Base-by-base conservation (phyloP, 2,329 filamentous ascomycete species). In the Alternaria alternata region DNA sequence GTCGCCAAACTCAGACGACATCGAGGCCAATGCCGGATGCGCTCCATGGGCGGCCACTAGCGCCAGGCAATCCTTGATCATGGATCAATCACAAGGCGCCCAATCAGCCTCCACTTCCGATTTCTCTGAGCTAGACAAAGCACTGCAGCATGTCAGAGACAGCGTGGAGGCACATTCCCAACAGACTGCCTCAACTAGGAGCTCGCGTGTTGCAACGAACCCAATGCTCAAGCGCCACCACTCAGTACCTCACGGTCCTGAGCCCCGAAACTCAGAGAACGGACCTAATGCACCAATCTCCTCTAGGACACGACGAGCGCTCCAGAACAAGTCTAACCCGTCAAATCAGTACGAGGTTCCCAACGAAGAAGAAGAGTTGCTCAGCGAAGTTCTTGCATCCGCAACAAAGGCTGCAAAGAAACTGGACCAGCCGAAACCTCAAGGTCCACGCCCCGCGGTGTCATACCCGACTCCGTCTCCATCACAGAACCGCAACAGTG, bases 281-380 rank as follows among this genome's bases (percentile, higher is more conserved):
- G 74, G 78, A 12, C 80, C 66, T 26, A 59, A 62, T 54, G 73
- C 86, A 0, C 91, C 92, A 1, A 86, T 93, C 52, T 93, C 92
- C 1, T 93, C 90, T 76, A 86, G 94, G 63, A 95, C 93, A 14
- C 86, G 94, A 59, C 87, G 93, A 61, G 90, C 92, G 12, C 86
- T 96, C 47, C 85, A 87, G 62, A 83, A 85, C 76, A 89, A 92
- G 14, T 82, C 85, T 5, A 90, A 93, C 63, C 91, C 91, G 5
- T 88, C 91, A 49, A 90, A 91, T 70, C 90, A 92, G 63, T 97
- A 98, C 75, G 95, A 99, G 74, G 94, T 94, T 0, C 93, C 95
- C 1, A 94, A 96, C 71, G 95, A 99, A 79, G 94, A 98, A 75
- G 95, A 99, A 61, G 95, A 99, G 80, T 85, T 99, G 9, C 85